Evolutionary conservation across 257 asterid species (phyloP), one percentile per base, ranked within the genome.

Genomic region (Capsicum chinense): DNA sequence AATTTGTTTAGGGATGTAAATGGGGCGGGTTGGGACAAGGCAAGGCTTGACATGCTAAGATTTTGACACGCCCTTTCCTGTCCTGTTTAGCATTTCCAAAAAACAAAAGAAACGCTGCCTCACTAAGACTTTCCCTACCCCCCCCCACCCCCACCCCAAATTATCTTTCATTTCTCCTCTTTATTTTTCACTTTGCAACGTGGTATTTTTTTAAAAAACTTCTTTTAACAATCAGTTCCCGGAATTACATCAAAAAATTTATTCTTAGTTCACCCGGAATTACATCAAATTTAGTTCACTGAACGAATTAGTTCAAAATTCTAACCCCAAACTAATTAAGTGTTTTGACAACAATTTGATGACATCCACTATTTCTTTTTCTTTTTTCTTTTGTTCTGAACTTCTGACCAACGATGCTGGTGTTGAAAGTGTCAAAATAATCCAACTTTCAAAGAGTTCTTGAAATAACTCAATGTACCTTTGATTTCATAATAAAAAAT

Each of bases 1-100:
- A 52, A 76, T 76, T 66, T 66, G 19, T 66, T 66, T 35, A 66
- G 73, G 48, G 73, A 66, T 66, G 73, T 6, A 66, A 66, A 35
- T 66, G 47, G 48, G 19, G 73, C 42, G 9, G 68, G 70, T 39
- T 3, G 42, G 42, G 14, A 37, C 48, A 33, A 47, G 48, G 73
- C 19, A 66, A 66, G 48, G n/a, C 47, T 35, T 33, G n/a, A 66
- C 73, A 9, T 66, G 73, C n/a, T 33, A 33, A 66, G 73, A 66
- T 13, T 21, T 64, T 64, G 44, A 66, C 48, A 9, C 10, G 10
- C 47, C 73, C n/a, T 33, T 17, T 47, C 73, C 71, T 64, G 42
- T 64, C 44, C 17, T 4, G 7, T 64, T 12, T 64, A 64, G 44
- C 71, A 64, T 64, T 64, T 64, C 70, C 26, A 64, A 6, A 26